Percentiles rank a stretch among this genome's conserved stretches.
phyloP scores from a whole-genome alignment of 306 rosid genomes.

The Hippophae tibetana region DNA sequence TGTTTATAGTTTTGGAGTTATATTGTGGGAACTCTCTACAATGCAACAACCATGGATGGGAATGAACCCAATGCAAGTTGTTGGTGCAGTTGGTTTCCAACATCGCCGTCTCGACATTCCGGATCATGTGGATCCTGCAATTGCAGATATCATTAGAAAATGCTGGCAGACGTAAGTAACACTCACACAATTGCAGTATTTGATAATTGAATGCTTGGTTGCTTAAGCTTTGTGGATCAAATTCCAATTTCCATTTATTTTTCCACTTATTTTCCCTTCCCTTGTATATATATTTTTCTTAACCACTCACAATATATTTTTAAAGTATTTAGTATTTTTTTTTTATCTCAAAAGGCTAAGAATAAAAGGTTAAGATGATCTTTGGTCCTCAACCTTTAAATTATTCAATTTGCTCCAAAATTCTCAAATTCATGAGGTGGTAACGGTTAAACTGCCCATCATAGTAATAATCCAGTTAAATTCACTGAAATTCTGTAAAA shows the following conservation, averaged over 20 bases:
- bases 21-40: constrained; percentile 91
- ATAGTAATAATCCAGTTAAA: too few relatives aligned
- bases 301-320: too few relatives aligned
- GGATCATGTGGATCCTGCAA: constrained; percentile 54
- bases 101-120: constrained; percentile 99
- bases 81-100: constrained; percentile 99
- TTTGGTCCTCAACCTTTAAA: too few relatives aligned
- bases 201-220: neutral
- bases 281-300: neutral
- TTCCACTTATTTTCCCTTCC: neutral
- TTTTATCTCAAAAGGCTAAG: too few relatives aligned
- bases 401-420: too few relatives aligned
- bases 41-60: constrained; percentile 98
- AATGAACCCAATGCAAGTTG: constrained; percentile 99
- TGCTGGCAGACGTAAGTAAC: constrained; percentile 97
- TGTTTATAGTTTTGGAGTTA: constrained; percentile 91
- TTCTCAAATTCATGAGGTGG: too few relatives aligned
- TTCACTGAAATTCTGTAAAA: too few relatives aligned
- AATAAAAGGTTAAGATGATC: too few relatives aligned
- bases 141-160: constrained; percentile 65
- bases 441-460: too few relatives aligned
- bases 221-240: neutral
- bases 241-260: neutral
- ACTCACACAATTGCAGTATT: neutral
- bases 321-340: too few relatives aligned